A percentile compares a stretch with the other conserved stretches of the same genome.
These are phyloP conservation scores for Anisogramma anomala DNA, from an alignment of 2,329 filamentous ascomycete species.

Conservation along the genomic window DNA sequence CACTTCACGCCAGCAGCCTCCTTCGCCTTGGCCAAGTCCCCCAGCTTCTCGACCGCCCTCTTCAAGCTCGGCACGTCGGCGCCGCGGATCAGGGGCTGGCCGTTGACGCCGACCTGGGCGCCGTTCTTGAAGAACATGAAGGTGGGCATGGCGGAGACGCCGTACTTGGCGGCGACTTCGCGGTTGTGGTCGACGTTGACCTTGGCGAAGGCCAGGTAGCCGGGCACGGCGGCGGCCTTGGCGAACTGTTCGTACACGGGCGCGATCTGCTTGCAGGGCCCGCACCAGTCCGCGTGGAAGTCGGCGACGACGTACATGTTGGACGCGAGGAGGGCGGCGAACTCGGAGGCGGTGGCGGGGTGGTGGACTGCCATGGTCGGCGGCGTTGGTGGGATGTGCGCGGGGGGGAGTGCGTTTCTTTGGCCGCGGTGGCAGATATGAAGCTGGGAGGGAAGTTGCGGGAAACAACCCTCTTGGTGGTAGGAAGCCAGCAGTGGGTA, in stretches of 20 bases:
- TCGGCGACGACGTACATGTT: constrained; percentile 43
- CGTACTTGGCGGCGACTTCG: constrained; percentile 37
- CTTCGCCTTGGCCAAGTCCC: constrained; percentile 26
- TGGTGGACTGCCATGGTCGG: constrained; percentile 20
- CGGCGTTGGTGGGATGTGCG: neutral
- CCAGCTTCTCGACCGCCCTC: constrained; percentile 27
- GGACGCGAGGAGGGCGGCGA: constrained; percentile 35
- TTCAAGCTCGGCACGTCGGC: constrained; percentile 23
- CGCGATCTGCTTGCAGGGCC: constrained; percentile 48
- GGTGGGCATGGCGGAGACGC: constrained; percentile 45
- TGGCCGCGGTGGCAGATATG: no score
- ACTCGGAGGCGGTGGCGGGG: constrained; percentile 33
- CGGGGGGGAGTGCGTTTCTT: no score
- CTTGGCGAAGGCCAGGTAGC: constrained; percentile 42
- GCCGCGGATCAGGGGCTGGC: constrained; percentile 26
- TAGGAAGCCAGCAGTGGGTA: no score
- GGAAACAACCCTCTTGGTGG: no score
- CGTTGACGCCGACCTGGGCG: constrained; percentile 31
- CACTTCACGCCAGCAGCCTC: constrained; percentile 13
- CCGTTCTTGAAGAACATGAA: constrained; percentile 50
- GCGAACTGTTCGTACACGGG: constrained; percentile 42
- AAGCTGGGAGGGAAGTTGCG: no score
- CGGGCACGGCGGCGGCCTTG: constrained; percentile 25
- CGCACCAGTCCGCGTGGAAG: constrained; percentile 50
- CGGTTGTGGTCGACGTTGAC: constrained; percentile 46